A percentile compares a stretch with the other conserved stretches of the same genome.
Evolutionary conservation across 768 basidiomycete species (phyloP).

Genomic region (Podaxis rugospora): DNA sequence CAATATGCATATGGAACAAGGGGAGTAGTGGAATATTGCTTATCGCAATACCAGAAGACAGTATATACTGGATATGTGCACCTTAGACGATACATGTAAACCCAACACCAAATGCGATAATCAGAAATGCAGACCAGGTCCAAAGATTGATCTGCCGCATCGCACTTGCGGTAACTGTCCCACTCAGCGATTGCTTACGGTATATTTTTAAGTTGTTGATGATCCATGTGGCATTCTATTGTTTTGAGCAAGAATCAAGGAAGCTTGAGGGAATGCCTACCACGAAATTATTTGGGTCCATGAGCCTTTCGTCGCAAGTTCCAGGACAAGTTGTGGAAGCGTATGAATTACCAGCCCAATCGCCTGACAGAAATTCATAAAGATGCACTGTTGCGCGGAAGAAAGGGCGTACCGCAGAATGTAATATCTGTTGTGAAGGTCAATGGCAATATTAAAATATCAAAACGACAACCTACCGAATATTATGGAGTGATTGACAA

Average conservation of each 20-base stretch:
- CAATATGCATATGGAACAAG: neutral
- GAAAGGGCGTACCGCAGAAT: conserved; percentile 58
- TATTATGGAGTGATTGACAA: conserved; percentile 67
- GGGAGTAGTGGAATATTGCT: too few relatives aligned
- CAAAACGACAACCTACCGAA: conserved; percentile 52
- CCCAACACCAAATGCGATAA: neutral
- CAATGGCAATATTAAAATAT: neutral
- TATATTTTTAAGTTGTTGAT: conserved; percentile 83
- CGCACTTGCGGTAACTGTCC: neutral
- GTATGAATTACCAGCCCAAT: conserved; percentile 84
- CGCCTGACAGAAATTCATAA: conserved; percentile 36
- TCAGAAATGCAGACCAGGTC: neutral
- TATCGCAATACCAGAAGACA: too few relatives aligned
- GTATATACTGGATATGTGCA: too few relatives aligned
- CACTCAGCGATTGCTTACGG: conserved; percentile 37
- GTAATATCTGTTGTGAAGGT: conserved; percentile 65
- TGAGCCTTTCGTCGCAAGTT: conserved; percentile 24
- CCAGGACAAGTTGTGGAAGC: conserved; percentile 63
- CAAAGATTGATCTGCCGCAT: neutral
- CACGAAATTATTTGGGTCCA: conserved; percentile 29
- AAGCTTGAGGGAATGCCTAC: conserved; percentile 34
- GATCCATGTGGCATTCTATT: conserved; percentile 75
- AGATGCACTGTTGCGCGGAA: neutral
- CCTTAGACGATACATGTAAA: neutral
- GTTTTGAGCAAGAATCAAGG: neutral